Evolutionary conservation across 2,329 filamentous ascomycete species (phyloP), one percentile per base, ranked within the genome.

Genomic region (Trichoderma atroviride): DNA sequence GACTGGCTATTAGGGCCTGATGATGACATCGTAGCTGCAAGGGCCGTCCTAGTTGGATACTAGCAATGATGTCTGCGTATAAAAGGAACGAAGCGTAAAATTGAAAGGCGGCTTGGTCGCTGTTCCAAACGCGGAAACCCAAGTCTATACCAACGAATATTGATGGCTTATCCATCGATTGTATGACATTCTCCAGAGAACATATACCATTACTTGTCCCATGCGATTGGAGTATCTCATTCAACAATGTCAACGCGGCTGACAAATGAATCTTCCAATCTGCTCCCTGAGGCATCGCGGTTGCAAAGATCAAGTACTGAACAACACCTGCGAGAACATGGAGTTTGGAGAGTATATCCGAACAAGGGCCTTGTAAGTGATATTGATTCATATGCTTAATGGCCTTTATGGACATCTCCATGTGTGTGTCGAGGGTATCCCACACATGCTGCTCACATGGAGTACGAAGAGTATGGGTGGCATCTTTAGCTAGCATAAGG

Each of bases 231-330:
- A 62, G 35, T 14, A 52, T 24, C 19, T 62, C 59, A 24, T 52
- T n/a, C 5, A 68, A 29, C 27, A 68, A 27, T 31, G 64, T 68
- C n/a, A 61, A 37, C n/a, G 53, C 64, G 7, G 64, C 64, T 3
- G 33, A 31, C 16, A 58, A 27, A 68, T 68, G 64, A 13, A 57
- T 59, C 40, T 52, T 50, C 64, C 64, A 67, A 76, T 76, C 52
- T 80, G 81, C 75, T 75, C 82, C 69, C 81, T 76, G 78, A 19
- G 74, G 75, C 29, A 76, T 74, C 11, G 75, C 74, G n/a, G 79
- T 70, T 74, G 84, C 82, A 69, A 83, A 84, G 69, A 79, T 78
- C n/a, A 83, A 77, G 1, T 84, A 76, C 72, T 84, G 82, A 43
- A 82, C 75, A 71, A 83, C 79, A 72, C 79, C 79, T 69, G 78